Evolutionary conservation across 805 yeast genomes (phyloP).

Genomic region (Vanderwaltozyma polyspora): DNA sequence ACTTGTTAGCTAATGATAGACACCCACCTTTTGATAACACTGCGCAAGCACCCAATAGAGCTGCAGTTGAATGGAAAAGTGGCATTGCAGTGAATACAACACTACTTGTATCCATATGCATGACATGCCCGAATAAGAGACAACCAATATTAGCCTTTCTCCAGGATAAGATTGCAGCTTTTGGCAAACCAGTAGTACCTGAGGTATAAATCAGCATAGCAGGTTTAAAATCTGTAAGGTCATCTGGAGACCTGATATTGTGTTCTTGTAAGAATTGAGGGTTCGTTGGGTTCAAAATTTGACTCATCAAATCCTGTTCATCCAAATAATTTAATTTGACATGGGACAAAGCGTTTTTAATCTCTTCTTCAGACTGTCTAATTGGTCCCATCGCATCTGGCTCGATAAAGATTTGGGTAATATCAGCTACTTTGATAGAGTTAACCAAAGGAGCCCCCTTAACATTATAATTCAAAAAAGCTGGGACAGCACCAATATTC

Average conservation of each 20-base stretch:
- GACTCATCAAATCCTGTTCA: slow-evolving; percentile 36
- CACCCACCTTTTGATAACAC: slow-evolving; percentile 58
- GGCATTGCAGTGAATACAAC: slow-evolving; percentile 89
- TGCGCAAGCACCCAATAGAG: slow-evolving; percentile 74
- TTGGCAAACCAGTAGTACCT: slow-evolving; percentile 92
- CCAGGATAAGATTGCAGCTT: slow-evolving; percentile 91
- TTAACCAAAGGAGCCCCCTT: slow-evolving; percentile 66
- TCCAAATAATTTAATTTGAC: slow-evolving; percentile 39
- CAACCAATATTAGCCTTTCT: slow-evolving; percentile 68
- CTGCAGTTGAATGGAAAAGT: slow-evolving; percentile 87
- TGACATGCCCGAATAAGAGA: slow-evolving; percentile 54
- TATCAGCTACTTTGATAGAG: slow-evolving; percentile 60
- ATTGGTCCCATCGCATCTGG: slow-evolving; percentile 51
- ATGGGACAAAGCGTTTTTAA: slow-evolving; percentile 28
- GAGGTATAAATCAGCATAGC: slow-evolving; percentile 77
- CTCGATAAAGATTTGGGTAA: slow-evolving; percentile 60
- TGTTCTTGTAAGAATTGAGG: slow-evolving; percentile 47
- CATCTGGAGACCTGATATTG: slow-evolving; percentile 41
- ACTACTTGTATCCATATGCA: slow-evolving; percentile 43
- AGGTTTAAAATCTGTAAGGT: slow-evolving; percentile 47
- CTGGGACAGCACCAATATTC: slow-evolving; percentile 86
- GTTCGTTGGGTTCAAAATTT: slow-evolving; percentile 30
- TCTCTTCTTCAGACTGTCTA: slow-evolving; percentile 35
- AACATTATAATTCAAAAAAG: slow-evolving; percentile 74
- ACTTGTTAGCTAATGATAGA: slow-evolving; percentile 66